These are phyloP conservation scores for Prunus mume DNA, from an alignment of 306 rosid genomes.

Conservation along the genomic window DNA sequence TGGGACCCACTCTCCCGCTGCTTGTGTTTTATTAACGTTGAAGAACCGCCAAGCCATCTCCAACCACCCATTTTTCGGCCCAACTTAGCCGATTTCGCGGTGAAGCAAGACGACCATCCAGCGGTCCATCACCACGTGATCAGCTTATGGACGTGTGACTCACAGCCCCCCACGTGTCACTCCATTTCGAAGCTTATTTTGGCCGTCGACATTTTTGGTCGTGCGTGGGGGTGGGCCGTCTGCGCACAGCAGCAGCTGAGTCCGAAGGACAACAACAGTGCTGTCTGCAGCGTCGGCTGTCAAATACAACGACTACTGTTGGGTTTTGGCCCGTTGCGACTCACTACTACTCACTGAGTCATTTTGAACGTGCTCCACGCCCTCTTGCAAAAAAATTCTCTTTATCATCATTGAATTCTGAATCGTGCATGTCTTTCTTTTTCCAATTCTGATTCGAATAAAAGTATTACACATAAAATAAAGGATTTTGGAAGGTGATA, in stretches of 20 bases:
- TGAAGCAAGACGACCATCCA: background rate
- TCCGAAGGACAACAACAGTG: background rate
- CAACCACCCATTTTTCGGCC: slow-evolving; percentile 1
- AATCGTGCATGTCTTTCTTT: too few relatives aligned
- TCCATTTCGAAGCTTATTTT: too few relatives aligned
- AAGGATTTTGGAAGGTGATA: too few relatives aligned
- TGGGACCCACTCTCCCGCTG: slow-evolving; percentile 3
- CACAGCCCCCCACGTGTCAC: slow-evolving; percentile 33
- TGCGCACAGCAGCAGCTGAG: background rate
- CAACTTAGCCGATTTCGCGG: background rate
- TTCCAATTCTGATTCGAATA: too few relatives aligned
- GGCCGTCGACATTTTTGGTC: background rate
- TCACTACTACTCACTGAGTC: background rate
- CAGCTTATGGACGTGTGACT: background rate
- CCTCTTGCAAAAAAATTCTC: too few relatives aligned
- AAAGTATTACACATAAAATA: too few relatives aligned
- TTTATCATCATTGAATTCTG: background rate
- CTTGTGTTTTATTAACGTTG: background rate
- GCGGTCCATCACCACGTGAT: background rate
- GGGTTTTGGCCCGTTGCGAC: background rate
- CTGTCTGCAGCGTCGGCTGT: background rate
- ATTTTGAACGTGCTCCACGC: background rate
- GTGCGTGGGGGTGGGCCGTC: background rate
- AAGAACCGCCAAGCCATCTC: slow-evolving; percentile 5
- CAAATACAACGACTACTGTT: background rate